Percentiles rank a stretch among this genome's conserved stretches.
These are phyloP conservation scores for Cladobotryum mycophilum DNA, from an alignment of 2,329 filamentous ascomycete species.

Conservation along the genomic window DNA sequence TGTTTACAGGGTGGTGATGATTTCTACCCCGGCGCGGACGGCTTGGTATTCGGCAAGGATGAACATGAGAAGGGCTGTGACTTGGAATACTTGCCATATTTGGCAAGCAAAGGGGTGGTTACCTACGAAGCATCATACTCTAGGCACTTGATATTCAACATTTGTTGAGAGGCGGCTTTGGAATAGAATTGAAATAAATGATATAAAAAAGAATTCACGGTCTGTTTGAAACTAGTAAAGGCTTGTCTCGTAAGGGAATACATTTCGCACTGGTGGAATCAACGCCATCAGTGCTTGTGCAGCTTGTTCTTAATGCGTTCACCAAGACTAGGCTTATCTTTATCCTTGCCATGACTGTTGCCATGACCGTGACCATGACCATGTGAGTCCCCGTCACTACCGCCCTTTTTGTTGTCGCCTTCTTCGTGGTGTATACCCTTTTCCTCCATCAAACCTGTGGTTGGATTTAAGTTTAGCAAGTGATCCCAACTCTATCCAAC, in stretches of 20 bases:
- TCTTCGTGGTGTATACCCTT: conserved; percentile 24
- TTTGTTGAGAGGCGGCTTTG: too few species aligned
- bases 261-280: background rate
- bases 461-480: background rate
- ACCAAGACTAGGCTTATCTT: conserved; percentile 47
- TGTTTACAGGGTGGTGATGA: background rate
- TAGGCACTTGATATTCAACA: too few species aligned
- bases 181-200: too few species aligned
- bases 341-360: conserved; percentile 18
- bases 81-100: too few species aligned
- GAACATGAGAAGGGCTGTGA: too few species aligned
- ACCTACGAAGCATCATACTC: too few species aligned
- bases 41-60: too few species aligned
- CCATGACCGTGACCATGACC: conserved; percentile 1
- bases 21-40: too few species aligned
- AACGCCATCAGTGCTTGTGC: conserved; percentile 40
- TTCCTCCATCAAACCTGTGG: conserved; percentile 28
- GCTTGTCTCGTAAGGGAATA: too few species aligned
- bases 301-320: conserved; percentile 66
- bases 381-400: background rate
- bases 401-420: background rate
- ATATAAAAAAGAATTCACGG: too few species aligned
- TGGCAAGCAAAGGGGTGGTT: too few species aligned
- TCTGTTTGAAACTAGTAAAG: too few species aligned
- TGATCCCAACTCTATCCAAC: background rate